A percentile compares a stretch with the other conserved stretches of the same genome.
Conservation (phyloP, 495 filamentous ascomycete species). For the Penicillium daleae region DNA sequence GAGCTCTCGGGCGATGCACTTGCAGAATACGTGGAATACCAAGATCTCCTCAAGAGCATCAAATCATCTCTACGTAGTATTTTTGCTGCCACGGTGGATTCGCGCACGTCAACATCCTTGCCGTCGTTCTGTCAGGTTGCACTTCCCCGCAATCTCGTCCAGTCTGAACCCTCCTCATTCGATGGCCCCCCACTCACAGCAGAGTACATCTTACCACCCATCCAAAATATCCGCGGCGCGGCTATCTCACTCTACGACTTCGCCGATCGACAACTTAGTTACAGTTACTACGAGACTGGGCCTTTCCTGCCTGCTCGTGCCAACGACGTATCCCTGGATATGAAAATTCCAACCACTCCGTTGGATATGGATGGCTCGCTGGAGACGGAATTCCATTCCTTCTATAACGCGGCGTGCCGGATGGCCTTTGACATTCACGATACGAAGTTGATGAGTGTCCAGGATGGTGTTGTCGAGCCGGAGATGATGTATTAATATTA, state of each 20-base stretch:
- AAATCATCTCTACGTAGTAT: conserved; percentile 21
- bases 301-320: conserved; percentile 34
- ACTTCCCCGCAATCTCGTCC: conserved; percentile 29
- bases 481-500: background rate
- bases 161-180: conserved; percentile 2
- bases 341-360: conserved; percentile 25
- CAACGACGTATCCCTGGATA: conserved; percentile 38
- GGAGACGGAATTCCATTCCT: conserved; percentile 39
- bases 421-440: conserved; percentile 42
- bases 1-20: conserved; percentile 26
- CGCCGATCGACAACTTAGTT: conserved; percentile 33
- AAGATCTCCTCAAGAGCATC: conserved; percentile 25
- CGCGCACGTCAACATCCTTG: conserved; percentile 25
- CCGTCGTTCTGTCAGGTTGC: conserved; percentile 39
- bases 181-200: conserved; percentile 11
- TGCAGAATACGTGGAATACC: conserved; percentile 3
- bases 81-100: conserved; percentile 15
- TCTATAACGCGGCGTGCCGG: conserved; percentile 42
- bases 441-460: background rate
- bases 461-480: background rate
- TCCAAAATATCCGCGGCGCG: conserved; percentile 34
- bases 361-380: conserved; percentile 4
- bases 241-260: conserved; percentile 36
- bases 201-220: conserved; percentile 43
- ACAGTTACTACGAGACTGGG: conserved; percentile 38